A percentile compares a stretch with the other conserved stretches of the same genome.
phyloP scores from a whole-genome alignment of 2,329 filamentous ascomycete species.

The Aspergillus awamori region DNA sequence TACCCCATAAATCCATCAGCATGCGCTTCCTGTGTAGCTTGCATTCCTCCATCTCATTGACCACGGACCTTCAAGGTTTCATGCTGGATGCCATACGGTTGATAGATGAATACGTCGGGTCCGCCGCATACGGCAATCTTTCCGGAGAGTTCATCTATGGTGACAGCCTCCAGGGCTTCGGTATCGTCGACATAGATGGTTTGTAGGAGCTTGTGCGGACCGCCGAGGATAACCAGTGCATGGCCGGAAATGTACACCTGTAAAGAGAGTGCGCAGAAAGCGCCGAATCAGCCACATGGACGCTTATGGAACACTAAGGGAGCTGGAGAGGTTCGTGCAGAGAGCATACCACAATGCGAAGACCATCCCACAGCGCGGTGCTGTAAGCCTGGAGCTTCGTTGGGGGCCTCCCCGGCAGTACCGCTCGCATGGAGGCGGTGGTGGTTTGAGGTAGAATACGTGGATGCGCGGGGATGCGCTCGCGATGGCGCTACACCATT shows the following conservation, averaged over 20 bases:
- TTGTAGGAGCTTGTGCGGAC: slow-evolving; percentile 75
- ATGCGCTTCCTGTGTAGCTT: slow-evolving; percentile 14
- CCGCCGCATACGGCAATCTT: slow-evolving; percentile 79
- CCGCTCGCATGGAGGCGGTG: slow-evolving; percentile 68
- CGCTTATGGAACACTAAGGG: neutral
- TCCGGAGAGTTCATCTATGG: slow-evolving; percentile 78
- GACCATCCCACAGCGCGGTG: slow-evolving; percentile 71
- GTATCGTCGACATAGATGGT: slow-evolving; percentile 85
- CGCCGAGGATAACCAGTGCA: slow-evolving; percentile 80
- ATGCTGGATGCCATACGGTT: slow-evolving; percentile 70
- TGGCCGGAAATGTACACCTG: slow-evolving; percentile 89
- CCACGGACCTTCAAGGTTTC: slow-evolving; percentile 70
- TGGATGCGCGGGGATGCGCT: slow-evolving; percentile 30
- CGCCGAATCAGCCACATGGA: slow-evolving; percentile 14
- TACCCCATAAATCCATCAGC: slow-evolving; percentile 32
- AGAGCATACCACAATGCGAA: slow-evolving; percentile 70
- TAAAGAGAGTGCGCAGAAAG: slow-evolving; percentile 16
- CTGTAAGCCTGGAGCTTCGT: slow-evolving; percentile 76
- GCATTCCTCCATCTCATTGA: slow-evolving; percentile 17
- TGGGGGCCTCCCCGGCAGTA: slow-evolving; percentile 78
- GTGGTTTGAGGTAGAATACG: slow-evolving; percentile 20
- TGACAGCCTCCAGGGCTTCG: slow-evolving; percentile 71
- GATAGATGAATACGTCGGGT: slow-evolving; percentile 72
- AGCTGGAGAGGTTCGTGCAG: neutral
- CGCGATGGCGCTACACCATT: slow-evolving; percentile 38